Percentiles rank a stretch among this genome's conserved stretches.
These are phyloP conservation scores for Leccinellum albellum DNA, from an alignment of 768 basidiomycete species.

Conservation along the genomic window DNA sequence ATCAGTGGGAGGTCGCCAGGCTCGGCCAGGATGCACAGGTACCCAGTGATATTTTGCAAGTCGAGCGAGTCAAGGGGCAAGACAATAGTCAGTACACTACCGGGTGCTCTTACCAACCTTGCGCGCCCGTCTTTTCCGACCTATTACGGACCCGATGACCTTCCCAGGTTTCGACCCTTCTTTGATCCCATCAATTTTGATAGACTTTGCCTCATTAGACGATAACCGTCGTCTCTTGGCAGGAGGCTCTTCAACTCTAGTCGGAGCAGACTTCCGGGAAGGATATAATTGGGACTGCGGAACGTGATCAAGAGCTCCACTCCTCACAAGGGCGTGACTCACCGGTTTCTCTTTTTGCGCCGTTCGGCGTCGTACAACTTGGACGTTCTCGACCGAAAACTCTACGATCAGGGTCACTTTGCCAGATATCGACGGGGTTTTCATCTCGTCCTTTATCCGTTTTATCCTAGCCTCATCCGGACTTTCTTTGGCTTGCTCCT, in stretches of 20 bases:
- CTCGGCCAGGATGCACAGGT: too few species aligned
- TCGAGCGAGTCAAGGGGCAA: neutral
- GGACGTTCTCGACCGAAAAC: conserved; percentile 93
- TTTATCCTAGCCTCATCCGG: conserved; percentile 52
- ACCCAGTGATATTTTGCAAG: neutral
- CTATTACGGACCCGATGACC: conserved; percentile 67
- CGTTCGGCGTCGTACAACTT: conserved; percentile 77
- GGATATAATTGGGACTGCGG: conserved; percentile 6
- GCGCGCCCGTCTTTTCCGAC: conserved; percentile 73
- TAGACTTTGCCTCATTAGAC: conserved; percentile 22
- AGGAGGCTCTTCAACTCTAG: conserved; percentile 31
- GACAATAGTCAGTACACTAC: conserved; percentile 5
- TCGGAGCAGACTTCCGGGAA: conserved; percentile 1
- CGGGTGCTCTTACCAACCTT: conserved; percentile 33
- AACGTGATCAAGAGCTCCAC: neutral
- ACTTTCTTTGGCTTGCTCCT: conserved; percentile 46
- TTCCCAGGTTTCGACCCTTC: conserved; percentile 32
- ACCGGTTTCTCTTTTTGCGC: conserved; percentile 42
- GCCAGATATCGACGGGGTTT: conserved; percentile 34
- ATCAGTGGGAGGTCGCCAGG: too few species aligned
- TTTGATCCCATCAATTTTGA: conserved; percentile 18
- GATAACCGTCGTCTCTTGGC: conserved; percentile 40
- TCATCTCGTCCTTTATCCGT: conserved; percentile 55
- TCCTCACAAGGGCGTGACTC: neutral
- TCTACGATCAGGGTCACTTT: conserved; percentile 75